Percentiles rank a stretch among this genome's conserved stretches.
phyloP scores from a whole-genome alignment of 805 yeast genomes.

The Alloascoidea africana region DNA sequence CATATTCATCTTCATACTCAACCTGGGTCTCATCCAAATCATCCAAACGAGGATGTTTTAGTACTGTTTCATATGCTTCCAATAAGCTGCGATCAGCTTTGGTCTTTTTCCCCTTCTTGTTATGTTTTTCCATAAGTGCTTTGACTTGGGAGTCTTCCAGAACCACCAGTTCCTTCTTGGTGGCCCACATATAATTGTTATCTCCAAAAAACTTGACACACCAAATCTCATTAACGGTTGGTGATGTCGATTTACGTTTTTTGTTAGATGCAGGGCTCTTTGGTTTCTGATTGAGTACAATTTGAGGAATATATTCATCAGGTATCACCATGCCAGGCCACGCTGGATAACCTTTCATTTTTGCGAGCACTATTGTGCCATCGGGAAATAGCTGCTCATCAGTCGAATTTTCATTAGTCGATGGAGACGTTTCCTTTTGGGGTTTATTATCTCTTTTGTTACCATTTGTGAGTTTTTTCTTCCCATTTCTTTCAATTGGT shows the following conservation, averaged over 20 bases:
- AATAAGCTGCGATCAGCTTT: not conserved
- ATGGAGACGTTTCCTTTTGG: too few relatives aligned
- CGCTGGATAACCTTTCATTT: slow-evolving; percentile 69
- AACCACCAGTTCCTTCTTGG: slow-evolving; percentile 12
- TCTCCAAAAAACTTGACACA: slow-evolving; percentile 55
- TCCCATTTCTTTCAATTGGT: too few relatives aligned
- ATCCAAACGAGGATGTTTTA: not conserved
- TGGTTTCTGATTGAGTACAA: slow-evolving; percentile 35
- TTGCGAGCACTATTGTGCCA: slow-evolving; percentile 48
- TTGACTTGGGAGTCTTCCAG: too few relatives aligned
- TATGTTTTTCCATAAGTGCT: not conserved
- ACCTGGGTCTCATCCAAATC: not conserved
- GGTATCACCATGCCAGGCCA: slow-evolving; percentile 80
- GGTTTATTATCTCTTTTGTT: too few relatives aligned
- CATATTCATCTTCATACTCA: slow-evolving; percentile 1
- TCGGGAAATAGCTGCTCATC: slow-evolving; percentile 45
- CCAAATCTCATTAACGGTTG: slow-evolving; percentile 10
- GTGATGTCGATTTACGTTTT: slow-evolving; percentile 6
- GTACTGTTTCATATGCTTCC: not conserved
- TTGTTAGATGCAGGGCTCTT: slow-evolving; percentile 17
- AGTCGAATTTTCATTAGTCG: too few relatives aligned
- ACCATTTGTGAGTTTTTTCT: too few relatives aligned
- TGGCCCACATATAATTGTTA: slow-evolving; percentile 56
- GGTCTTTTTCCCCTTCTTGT: not conserved
- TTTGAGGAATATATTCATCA: slow-evolving; percentile 40